phyloP scores from a whole-genome alignment of 352 stramenopile genomes.

The Discostella stelligera region DNA sequence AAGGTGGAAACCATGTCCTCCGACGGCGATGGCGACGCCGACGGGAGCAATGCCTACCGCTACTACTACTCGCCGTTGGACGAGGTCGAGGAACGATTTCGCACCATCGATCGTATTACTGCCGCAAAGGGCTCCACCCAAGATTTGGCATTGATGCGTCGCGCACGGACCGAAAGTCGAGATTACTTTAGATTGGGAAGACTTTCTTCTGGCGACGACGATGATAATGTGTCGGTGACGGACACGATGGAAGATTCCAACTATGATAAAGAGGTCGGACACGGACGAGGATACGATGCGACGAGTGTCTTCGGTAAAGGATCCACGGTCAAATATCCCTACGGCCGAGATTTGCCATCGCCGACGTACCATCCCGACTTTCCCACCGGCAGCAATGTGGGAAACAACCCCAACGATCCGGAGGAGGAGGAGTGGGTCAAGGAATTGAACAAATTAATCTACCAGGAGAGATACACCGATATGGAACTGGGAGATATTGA shows the following conservation, averaged over 20 bases:
- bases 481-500: constrained; percentile 50
- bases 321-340: constrained; percentile 38
- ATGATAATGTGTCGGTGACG: constrained; percentile 33
- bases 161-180: constrained; percentile 44
- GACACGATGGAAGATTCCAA: background rate
- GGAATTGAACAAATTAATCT: constrained; percentile 45
- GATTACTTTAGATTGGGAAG: constrained; percentile 46
- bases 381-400: constrained; percentile 56
- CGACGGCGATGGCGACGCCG: too few species aligned
- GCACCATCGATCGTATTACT: constrained; percentile 69
- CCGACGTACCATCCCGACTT: constrained; percentile 53
- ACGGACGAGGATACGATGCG: constrained; percentile 33
- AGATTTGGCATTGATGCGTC: constrained; percentile 59
- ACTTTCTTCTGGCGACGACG: constrained; percentile 39
- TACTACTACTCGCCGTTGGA: constrained; percentile 36
- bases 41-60: too few species aligned
- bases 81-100: constrained; percentile 52
- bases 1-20: background rate
- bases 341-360: constrained; percentile 39
- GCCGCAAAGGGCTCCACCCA: constrained; percentile 63
- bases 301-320: constrained; percentile 44
- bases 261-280: constrained; percentile 19
- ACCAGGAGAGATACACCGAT: constrained; percentile 44
- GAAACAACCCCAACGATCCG: constrained; percentile 50
- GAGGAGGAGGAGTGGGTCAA: constrained; percentile 50